Evolutionary conservation across 1,284 basidiomycete genomes (phyloP), one percentile per base, ranked within the genome.

Genomic region (Cryptococcus depauperatus): DNA sequence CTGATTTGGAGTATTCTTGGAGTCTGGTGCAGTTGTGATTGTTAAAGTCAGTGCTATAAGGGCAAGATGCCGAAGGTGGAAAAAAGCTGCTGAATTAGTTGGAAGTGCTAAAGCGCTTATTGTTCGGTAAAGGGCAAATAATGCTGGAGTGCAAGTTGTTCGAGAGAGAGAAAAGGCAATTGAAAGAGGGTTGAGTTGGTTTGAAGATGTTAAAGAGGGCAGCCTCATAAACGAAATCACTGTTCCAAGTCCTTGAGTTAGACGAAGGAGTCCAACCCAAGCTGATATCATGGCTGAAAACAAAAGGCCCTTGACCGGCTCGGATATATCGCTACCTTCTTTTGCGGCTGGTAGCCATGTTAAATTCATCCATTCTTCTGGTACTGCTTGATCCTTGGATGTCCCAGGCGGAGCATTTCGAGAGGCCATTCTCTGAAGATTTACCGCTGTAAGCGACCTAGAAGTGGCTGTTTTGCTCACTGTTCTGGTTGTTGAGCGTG

Each of bases 181-280:
- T 6, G 10, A 4, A 14, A 62, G 41, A 18, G 56, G 57, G 37
- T 56, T 38, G 8, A 52, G 35, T 3, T 16, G 21, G 7, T 35
- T 29, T 25, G 39, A 28, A 11, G 11, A 7, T 8, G 22, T 6
- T 4, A 5, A 18, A 8, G 23, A 13, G 3, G 35, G 21, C 32
- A n/a, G n/a, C 32, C 32, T n/a, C 9, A 37, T 16, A 19, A 22
- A 14, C 18, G 13, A 8, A 23, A 19, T 19, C 16, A 57, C 55
- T 33, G 54, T 44, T 2, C 43, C 40, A 14, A 38, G 19, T 3
- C 50, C 44, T 10, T 44, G 18, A 27, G 34, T 42, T 5, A 58
- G 13, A 0, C 45, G 39, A 2, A 61, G 29, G 10, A 62, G 27
- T 13, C 46, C 50, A 26, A 52, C 51, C 62, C 62, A 64, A 8